A percentile compares a stretch with the other conserved stretches of the same genome.
These are phyloP conservation scores for Crinitomyces ghanaensis DNA, from an alignment of 805 yeast genomes.

Conservation along the genomic window DNA sequence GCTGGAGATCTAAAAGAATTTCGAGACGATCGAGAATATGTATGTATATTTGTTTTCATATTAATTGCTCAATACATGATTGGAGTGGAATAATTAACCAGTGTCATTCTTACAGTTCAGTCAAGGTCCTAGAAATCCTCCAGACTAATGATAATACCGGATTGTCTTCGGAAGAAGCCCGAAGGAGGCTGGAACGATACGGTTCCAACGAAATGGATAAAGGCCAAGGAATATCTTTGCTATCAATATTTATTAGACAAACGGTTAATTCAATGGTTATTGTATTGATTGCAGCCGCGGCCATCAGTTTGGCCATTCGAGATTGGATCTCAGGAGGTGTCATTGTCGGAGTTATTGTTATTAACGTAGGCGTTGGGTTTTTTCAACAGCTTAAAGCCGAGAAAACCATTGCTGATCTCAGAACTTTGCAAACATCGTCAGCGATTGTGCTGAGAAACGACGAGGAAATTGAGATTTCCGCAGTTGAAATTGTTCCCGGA, in stretches of 20 bases:
- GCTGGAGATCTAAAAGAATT: no score
- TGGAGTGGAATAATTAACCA: no score
- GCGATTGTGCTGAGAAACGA: constrained; percentile 60
- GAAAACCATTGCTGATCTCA: constrained; percentile 65
- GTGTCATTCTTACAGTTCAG: no score
- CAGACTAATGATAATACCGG: constrained; percentile 40
- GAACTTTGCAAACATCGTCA: constrained; percentile 55
- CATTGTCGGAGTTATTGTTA: constrained; percentile 50
- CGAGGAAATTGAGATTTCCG: constrained; percentile 42
- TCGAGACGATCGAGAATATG: no score
- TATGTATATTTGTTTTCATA: no score
- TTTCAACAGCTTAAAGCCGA: constrained; percentile 66
- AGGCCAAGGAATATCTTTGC: constrained; percentile 41
- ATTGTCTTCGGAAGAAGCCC: constrained; percentile 29
- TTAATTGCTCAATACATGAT: no score
- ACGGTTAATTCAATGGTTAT: constrained; percentile 69
- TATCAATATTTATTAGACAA: constrained; percentile 51
- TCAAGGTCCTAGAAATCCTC: constrained; percentile 30
- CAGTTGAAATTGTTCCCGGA: constrained; percentile 62
- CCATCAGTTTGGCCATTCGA: constrained; percentile 57
- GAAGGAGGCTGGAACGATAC: constrained; percentile 22
- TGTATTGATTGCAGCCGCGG: constrained; percentile 57
- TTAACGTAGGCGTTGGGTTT: constrained; percentile 58
- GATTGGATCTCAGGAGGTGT: constrained; percentile 83
- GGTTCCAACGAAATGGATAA: constrained; percentile 58